phyloP scores from a whole-genome alignment of 1,284 basidiomycete species.

The Rhodotorula sp. region DNA sequence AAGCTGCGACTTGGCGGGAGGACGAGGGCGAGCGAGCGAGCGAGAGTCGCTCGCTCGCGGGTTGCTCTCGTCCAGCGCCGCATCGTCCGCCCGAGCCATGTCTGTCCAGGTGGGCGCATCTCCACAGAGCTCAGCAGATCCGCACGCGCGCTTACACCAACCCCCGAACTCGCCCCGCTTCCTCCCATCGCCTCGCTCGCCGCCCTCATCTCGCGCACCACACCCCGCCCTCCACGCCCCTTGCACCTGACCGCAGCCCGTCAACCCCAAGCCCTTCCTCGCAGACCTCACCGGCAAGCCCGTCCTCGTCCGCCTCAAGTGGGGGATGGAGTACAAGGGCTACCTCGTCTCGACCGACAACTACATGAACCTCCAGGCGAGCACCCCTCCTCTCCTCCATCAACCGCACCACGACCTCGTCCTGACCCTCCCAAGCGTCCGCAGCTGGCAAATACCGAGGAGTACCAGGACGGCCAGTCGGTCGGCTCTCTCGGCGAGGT shows the following conservation, averaged over 20 bases:
- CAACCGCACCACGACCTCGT: not conserved
- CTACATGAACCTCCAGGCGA: slow-evolving; percentile 98
- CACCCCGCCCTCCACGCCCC: not conserved
- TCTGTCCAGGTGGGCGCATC: slow-evolving; percentile 20
- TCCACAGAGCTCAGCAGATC: too few relatives aligned
- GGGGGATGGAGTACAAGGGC: slow-evolving; percentile 99
- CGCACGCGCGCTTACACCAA: not conserved
- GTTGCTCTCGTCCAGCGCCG: not conserved
- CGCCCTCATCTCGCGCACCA: not conserved
- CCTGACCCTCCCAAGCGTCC: slow-evolving; percentile 8
- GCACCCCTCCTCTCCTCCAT: not conserved
- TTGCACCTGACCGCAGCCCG: slow-evolving; percentile 59
- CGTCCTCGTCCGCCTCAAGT: slow-evolving; percentile 90
- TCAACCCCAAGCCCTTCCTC: slow-evolving; percentile 98
- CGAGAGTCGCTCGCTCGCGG: not conserved
- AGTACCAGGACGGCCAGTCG: slow-evolving; percentile 94
- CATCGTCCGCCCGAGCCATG: slow-evolving; percentile 11
- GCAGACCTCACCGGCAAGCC: slow-evolving; percentile 98
- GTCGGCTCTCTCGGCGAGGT: slow-evolving; percentile 97
- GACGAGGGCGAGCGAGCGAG: too few relatives aligned
- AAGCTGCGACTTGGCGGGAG: not conserved
- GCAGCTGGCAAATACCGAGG: slow-evolving; percentile 96
- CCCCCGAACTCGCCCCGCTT: not conserved
- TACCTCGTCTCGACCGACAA: slow-evolving; percentile 98
- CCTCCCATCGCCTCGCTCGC: not conserved